phyloP scores from a whole-genome alignment of 2,329 filamentous ascomycete genomes.

The Talaromyces verruculosus region DNA sequence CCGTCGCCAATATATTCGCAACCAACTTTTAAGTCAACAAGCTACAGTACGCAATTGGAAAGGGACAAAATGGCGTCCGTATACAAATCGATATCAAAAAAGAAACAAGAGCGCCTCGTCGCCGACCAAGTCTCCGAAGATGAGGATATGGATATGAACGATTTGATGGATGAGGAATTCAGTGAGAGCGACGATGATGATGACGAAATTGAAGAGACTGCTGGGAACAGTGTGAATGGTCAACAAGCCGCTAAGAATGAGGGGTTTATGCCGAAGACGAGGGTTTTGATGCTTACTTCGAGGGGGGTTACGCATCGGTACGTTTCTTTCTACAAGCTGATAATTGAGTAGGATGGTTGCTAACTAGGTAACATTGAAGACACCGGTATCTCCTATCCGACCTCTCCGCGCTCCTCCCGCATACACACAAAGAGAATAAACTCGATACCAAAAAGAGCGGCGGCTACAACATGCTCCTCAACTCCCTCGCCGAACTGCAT shows the following conservation, averaged over 20 bases:
- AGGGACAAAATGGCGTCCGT: constrained; percentile 62
- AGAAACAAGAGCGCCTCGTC: constrained; percentile 42
- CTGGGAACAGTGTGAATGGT: constrained; percentile 25
- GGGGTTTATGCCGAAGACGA: constrained; percentile 47
- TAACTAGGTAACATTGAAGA: constrained; percentile 49
- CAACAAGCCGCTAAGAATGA: constrained; percentile 35
- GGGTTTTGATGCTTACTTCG: constrained; percentile 87
- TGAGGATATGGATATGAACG: constrained; percentile 42
- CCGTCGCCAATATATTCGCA: not conserved
- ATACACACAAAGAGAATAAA: constrained; percentile 91
- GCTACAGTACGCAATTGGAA: not conserved
- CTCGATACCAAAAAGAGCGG: constrained; percentile 80
- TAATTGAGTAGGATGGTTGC: not conserved
- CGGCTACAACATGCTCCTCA: constrained; percentile 69
- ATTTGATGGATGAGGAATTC: constrained; percentile 38
- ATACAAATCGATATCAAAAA: constrained; percentile 71
- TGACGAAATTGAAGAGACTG: constrained; percentile 23
- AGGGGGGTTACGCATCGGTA: constrained; percentile 87
- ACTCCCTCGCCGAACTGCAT: constrained; percentile 74
- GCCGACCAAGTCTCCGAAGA: constrained; percentile 49
- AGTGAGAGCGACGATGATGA: constrained; percentile 37
- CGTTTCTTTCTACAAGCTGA: constrained; percentile 24
- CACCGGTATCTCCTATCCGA: constrained; percentile 93
- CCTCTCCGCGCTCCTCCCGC: constrained; percentile 81
- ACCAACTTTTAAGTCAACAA: not conserved